Base-by-base conservation (phyloP, 2,329 filamentous ascomycete genomes). In the Fusarium bulbicola region DNA sequence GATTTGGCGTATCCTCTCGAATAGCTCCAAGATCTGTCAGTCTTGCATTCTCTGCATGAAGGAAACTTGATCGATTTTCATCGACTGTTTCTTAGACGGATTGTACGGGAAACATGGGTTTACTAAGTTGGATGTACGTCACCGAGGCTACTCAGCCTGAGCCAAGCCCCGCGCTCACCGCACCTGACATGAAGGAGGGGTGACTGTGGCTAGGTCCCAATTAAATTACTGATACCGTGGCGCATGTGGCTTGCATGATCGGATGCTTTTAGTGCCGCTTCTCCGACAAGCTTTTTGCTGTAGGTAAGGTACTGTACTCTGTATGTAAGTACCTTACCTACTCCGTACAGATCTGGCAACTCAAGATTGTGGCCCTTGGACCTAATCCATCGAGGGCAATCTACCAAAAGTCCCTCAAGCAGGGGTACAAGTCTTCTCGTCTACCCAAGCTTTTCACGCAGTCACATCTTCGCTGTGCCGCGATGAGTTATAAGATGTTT, bases 121-220 rank as follows among this genome's bases (percentile, higher is more conserved):
- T 39, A 50, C 47, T 50, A 34, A 34, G 50, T 40, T 46, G 56
- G 64, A 61, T 60, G 64, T 74, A 65, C 72, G 72, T 74, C 72
- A 74, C 72, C 68, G 49, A 61, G 13, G 43, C 43, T 57, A 57
- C 72, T 74, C 68, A 74, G 72, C 72, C 72, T 60, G 36, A 72
- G 63, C 71, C 67, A 72, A 74, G 71, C 59, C 70, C 66, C 61
- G 39, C 59, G 59, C 62, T 67, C 63, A 60, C 45, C 52, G 64
- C 64, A 67, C 64, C 61, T 50, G 52, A 66, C 52, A 64, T 30
- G 16, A 21, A 42, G 60, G 62, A 66, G 63, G 63, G 63, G 63
- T 67, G 63, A 37, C 21, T 61, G 64, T 67, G 64, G 70, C 64
- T 59, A 34, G 32, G 32, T 34, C 32, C 32, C 32, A 34, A 34